These are phyloP conservation scores for Yarrowia sp. DNA, from an alignment of 805 yeast genomes.

Conservation along the genomic window DNA sequence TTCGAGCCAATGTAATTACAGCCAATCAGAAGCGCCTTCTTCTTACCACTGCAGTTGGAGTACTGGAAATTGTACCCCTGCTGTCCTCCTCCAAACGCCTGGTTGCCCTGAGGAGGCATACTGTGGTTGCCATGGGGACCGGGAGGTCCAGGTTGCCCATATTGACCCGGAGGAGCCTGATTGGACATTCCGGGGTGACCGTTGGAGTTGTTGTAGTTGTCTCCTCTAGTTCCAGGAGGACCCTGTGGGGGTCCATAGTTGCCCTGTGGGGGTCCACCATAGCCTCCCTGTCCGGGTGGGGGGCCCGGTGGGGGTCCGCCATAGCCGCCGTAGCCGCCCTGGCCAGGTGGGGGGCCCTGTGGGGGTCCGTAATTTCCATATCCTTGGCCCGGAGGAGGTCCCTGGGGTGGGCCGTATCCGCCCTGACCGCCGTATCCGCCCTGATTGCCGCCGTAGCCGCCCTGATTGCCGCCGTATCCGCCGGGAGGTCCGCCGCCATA, in stretches of 20 bases:
- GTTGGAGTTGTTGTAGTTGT: background rate
- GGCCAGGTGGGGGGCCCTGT: conserved; percentile 9
- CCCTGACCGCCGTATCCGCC: background rate
- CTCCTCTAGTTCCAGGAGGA: no score
- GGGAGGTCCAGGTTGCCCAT: conserved; percentile 11
- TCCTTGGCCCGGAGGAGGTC: conserved; percentile 33
- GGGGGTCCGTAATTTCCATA: conserved; percentile 22
- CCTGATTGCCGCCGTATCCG: conserved; percentile 25
- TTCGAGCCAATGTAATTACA: conserved; percentile 74
- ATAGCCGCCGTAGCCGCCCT: background rate
- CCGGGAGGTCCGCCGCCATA: conserved; percentile 26
- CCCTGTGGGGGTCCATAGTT: no score
- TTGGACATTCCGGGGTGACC: conserved; percentile 9
- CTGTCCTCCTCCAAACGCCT: conserved; percentile 10
- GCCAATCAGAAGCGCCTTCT: conserved; percentile 79
- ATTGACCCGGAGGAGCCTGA: conserved; percentile 10
- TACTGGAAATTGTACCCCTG: conserved; percentile 35
- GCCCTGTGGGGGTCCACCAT: conserved; percentile 1
- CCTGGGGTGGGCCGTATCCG: conserved; percentile 15
- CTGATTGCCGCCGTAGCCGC: conserved; percentile 6
- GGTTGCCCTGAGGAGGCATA: conserved; percentile 33
- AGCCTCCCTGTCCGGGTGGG: background rate
- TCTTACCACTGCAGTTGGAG: conserved; percentile 55
- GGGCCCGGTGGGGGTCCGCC: background rate
- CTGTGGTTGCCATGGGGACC: conserved; percentile 12